A percentile compares a stretch with the other conserved stretches of the same genome.
These are phyloP conservation scores for Eucalyptus sideroxylon DNA, from an alignment of 345 rosid genomes.

Conservation along the genomic window DNA sequence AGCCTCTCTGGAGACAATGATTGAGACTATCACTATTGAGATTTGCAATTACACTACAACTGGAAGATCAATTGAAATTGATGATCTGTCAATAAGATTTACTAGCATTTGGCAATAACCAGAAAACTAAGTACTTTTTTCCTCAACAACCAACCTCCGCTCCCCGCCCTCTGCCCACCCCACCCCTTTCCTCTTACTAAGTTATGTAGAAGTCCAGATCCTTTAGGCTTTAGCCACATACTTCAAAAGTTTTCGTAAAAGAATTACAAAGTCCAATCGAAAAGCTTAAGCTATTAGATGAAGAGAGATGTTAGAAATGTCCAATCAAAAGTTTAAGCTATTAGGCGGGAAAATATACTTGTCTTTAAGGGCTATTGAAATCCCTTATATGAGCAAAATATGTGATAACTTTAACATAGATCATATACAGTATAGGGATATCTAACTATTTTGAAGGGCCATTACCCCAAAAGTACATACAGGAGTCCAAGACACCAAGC, in stretches of 20 bases:
- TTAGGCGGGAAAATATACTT: neutral
- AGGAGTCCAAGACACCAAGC: neutral
- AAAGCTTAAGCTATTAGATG: neutral
- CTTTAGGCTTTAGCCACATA: neutral
- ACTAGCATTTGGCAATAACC: neutral
- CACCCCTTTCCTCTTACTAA: neutral
- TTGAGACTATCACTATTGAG: neutral
- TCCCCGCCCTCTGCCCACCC: no score
- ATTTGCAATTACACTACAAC: neutral
- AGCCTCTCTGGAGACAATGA: neutral
- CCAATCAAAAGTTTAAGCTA: neutral
- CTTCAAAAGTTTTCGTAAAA: neutral
- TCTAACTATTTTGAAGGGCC: neutral
- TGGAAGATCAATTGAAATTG: neutral
- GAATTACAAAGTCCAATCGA: neutral
- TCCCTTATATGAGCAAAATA: neutral
- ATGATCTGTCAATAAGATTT: neutral
- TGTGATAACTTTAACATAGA: neutral
- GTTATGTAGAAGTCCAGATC: neutral
- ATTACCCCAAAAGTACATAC: neutral
- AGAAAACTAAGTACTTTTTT: neutral
- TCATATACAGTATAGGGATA: neutral
- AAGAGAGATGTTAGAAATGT: neutral
- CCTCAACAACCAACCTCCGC: neutral
- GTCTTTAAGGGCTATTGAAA: neutral